Percentiles rank a stretch among this genome's conserved stretches.
phyloP scores from a whole-genome alignment of 2,329 filamentous ascomycete genomes.

The Clarireedia paspali region DNA sequence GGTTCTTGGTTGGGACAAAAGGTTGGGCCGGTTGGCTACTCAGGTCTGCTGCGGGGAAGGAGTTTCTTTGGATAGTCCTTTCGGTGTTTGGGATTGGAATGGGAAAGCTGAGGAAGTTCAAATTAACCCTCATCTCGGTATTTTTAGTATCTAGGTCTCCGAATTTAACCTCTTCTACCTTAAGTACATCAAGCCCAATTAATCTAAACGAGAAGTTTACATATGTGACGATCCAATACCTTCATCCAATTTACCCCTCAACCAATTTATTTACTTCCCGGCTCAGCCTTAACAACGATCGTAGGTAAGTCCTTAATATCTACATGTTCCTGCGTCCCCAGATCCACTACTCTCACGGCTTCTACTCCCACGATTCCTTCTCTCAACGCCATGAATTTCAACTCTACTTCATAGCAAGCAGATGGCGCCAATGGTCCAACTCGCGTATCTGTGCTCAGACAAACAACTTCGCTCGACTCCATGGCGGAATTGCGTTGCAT shows the following conservation, averaged over 20 bases:
- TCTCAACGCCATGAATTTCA: constrained; percentile 62
- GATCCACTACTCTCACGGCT: constrained; percentile 63
- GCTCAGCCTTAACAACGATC: constrained; percentile 42
- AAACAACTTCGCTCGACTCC: constrained; percentile 62
- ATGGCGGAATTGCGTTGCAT: constrained; percentile 59
- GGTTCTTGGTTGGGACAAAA: not conserved
- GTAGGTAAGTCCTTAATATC: constrained; percentile 69
- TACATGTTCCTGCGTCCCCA: constrained; percentile 67
- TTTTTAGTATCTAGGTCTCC: too few relatives aligned
- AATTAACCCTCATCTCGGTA: too few relatives aligned
- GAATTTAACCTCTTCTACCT: not conserved
- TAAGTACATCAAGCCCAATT: not conserved
- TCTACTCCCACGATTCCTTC: constrained; percentile 64
- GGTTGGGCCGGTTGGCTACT: not conserved
- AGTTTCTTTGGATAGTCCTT: not conserved
- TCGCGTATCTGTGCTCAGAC: constrained; percentile 64
- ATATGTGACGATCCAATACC: not conserved
- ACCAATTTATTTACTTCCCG: not conserved
- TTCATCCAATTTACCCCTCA: not conserved
- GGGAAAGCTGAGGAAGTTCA: too few relatives aligned
- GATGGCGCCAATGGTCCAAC: constrained; percentile 65
- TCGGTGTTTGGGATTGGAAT: too few relatives aligned
- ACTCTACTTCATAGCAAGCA: constrained; percentile 65
- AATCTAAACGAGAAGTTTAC: not conserved
- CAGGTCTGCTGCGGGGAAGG: too few relatives aligned